phyloP scores from a whole-genome alignment of 179 eudicot species.

The Drosera spatulata region DNA sequence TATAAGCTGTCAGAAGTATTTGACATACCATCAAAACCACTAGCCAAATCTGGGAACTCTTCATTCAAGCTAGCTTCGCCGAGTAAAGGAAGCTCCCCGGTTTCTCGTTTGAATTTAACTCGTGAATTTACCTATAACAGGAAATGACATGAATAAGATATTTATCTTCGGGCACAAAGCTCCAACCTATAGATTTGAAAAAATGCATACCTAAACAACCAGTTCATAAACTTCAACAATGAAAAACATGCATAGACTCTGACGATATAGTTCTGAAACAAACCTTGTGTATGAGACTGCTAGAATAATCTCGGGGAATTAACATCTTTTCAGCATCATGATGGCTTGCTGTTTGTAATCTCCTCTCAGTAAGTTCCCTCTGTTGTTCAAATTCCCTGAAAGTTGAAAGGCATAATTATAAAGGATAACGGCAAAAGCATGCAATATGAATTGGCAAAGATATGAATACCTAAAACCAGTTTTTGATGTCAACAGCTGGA shows the following conservation, averaged over 20 bases:
- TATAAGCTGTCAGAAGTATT: conserved; percentile 68
- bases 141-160: neutral
- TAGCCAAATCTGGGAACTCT: conserved; percentile 51
- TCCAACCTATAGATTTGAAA: too few species aligned
- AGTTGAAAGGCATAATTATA: conserved; percentile 9
- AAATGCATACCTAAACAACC: too few species aligned
- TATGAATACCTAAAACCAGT: conserved; percentile 83
- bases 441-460: neutral
- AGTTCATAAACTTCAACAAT: too few species aligned
- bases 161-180: neutral
- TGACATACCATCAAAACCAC: conserved; percentile 67
- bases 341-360: conserved; percentile 44
- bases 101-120: conserved; percentile 43
- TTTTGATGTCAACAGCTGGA: conserved; percentile 90
- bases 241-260: too few species aligned
- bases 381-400: conserved; percentile 97
- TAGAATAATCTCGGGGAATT: conserved; percentile 1
- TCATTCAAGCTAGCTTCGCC: conserved; percentile 55
- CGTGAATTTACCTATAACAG: conserved; percentile 40
- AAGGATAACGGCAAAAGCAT: neutral
- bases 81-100: conserved; percentile 59
- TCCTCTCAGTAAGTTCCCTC: conserved; percentile 70
- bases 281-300: too few species aligned
- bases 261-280: too few species aligned
- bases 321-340: conserved; percentile 26